A percentile compares a stretch with the other conserved stretches of the same genome.
Evolutionary conservation across 306 rosid species (phyloP).

Genomic region (Delonix regia): DNA sequence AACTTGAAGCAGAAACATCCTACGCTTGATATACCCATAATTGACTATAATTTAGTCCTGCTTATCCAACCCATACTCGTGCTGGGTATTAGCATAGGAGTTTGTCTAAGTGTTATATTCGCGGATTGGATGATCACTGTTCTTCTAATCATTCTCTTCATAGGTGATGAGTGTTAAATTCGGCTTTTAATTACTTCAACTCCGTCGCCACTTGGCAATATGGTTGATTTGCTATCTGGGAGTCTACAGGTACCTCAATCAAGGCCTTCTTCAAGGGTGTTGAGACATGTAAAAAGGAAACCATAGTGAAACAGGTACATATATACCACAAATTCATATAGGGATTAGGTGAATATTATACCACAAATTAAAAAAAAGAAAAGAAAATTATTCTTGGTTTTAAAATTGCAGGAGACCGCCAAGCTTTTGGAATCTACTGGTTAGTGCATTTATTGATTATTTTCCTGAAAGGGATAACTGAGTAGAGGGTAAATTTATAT

Average conservation of each 20-base stretch:
- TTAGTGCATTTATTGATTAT: conserved; percentile 44
- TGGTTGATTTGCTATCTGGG: conserved; percentile 11
- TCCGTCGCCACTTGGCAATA: neutral
- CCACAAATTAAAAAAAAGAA: too few species aligned
- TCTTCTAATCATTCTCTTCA: conserved; percentile 60
- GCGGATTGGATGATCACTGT: conserved; percentile 76
- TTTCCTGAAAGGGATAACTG: neutral
- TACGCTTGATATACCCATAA: conserved; percentile 56
- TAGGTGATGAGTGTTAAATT: conserved; percentile 41
- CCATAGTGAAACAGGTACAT: conserved; percentile 54
- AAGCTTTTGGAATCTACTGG: conserved; percentile 55
- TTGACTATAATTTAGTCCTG: conserved; percentile 61
- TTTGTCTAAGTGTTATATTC: conserved; percentile 55
- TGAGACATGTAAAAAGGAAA: conserved; percentile 68
- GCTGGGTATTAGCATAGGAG: conserved; percentile 72
- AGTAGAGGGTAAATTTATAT: neutral
- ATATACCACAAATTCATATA: neutral
- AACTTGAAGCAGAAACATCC: conserved; percentile 68
- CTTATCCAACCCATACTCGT: conserved; percentile 67
- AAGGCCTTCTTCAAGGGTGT: conserved; percentile 66
- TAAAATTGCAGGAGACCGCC: conserved; percentile 52
- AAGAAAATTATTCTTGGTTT: too few species aligned
- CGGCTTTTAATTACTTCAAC: neutral
- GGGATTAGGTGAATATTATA: neutral
- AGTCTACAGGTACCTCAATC: conserved; percentile 49